Evolutionary conservation across 257 asterid species (phyloP), one percentile per base, ranked within the genome.

Genomic region (Capsicum rhomboideum): DNA sequence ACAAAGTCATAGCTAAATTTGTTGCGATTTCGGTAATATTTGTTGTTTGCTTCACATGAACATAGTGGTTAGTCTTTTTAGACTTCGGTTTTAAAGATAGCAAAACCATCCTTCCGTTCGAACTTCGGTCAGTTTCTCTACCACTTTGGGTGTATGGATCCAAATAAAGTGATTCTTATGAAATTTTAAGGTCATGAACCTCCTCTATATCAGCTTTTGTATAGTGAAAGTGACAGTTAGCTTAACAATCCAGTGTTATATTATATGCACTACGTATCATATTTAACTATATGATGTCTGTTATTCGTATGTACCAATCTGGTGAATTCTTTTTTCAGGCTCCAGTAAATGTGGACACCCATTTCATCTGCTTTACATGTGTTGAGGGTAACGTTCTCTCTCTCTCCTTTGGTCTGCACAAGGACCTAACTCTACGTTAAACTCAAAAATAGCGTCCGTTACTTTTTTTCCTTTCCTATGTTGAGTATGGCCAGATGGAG

Each of bases 301-400:
- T 16, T 0, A 49, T 49, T 77, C 13, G 63, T 16, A 16, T 26
- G 61, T 46, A 74, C 0, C 40, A 23, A 74, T 49, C 78, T 84
- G 44, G 71, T 72, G 58, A 78, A 40, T 79, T 85, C 17, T 79
- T 63, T 89, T 85, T 86, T 54, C 99, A 96, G 98, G 98, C 97
- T 46, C 88, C 92, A 20, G 95, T 89, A 69, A 44, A 90, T 55
- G 98, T 94, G 55, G 89, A 93, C 83, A 90, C 96, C 5, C 99
- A 96, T 88, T 94, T 94, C 87, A 93, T 96, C 88, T 93, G 98
- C 91, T 94, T 92, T 86, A 21, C 94, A 54, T 23, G 56, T 29
- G 74, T 53, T 82, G 63, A 80, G 67, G 74, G 84, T 82, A 26
- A 82, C 66, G 6, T 20, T 13, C 79, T 44, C 78, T 46, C 80